Evolutionary conservation across 2,329 filamentous ascomycete genomes (phyloP), one percentile per base, ranked within the genome.

Genomic region (Ceratocystis eucalypticola): DNA sequence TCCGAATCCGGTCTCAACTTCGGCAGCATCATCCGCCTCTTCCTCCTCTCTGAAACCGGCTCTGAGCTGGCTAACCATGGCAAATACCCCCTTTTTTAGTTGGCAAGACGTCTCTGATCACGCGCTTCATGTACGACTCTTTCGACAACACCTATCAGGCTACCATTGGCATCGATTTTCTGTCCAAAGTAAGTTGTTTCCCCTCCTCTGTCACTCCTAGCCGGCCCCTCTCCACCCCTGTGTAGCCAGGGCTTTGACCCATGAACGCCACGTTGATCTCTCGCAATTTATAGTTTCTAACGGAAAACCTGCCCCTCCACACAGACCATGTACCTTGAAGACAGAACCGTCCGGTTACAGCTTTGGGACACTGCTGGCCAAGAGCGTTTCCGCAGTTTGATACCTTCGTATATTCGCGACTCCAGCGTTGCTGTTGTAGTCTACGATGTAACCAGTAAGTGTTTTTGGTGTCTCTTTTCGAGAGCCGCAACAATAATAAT

Each of bases 141-240:
- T 99, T 99, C 81, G 94, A 99, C 82, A 96, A 96, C 79, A 97
- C 93, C 82, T 99, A 99, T 80, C 94, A 99, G 79, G 94, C 94
- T 67, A 99, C 94, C 48, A 97, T 99, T 74, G 94, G 94, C 74
- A 99, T 99, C 80, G 94, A 99, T 79, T 99, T 99, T 75, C 85
- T 99, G 71, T 96, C 92, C 74, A 99, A 99, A 88, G 91, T 89
- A 81, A 75, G 72, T 64, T 22, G 37, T 41, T 41, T 41, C 37
- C 17, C 17, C 6, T 22, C 46, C 12, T 17, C 20, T 37, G 45
- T 25, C 62, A 25, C 50, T 6, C 22, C 5, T 17, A 20, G 28
- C 41, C 41, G 22, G 45, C 41, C 48, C 67, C 46, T 64, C 20
- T n/a, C 59, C 37, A 63, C 33, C 28, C 46, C 46, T 62, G 57